Evolutionary conservation across 768 basidiomycete genomes (phyloP), one percentile per base, ranked within the genome.

Genomic region (Phaeotremella skinneri): DNA sequence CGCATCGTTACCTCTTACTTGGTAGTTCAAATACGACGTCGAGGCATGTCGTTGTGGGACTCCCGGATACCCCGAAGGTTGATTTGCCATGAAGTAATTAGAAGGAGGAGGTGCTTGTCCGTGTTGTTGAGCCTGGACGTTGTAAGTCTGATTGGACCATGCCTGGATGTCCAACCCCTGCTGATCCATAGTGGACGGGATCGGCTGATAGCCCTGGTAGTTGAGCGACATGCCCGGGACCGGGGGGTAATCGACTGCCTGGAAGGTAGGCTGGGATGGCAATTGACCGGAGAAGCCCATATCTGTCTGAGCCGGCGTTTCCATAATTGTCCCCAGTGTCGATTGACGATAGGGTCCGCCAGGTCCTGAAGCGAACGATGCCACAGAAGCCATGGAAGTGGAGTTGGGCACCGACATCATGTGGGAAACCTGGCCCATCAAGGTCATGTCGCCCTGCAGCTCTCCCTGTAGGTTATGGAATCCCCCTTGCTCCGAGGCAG

Each of bases 91-190:
- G 37, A 37, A 23, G 32, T 45, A 34, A 30, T 53, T 45, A 25
- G 55, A 42, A 34, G 52, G 25, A 17, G 45, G 48, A 21, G 54
- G 54, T 7, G 49, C 49, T 7, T 37, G 14, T 31, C 49, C 17
- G 49, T 1, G 49, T 43, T 29, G 49, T 30, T 57, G 61, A 32
- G 56, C 43, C 34, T 63, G 56, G 31, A 50, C 43, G n/a, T 48
- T 56, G 31, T 57, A 62, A 3, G 61, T 62, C 21, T 62, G 61
- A n/a, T 56, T 52, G 5, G 64, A 58, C 64, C 64, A 66, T 17
- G 62, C 62, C 17, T 57, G 53, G 39, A 63, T 61, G 30, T 64
- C 62, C 17, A 57, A 26, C 7, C 55, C 31, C 39, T 62, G 61
- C 21, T 45, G 43, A 7, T 7, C 43, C 13, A 13, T 45, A 6